These are phyloP conservation scores for Microdochium bolleyi DNA, from an alignment of 2,329 filamentous ascomycete genomes.

Conservation along the genomic window DNA sequence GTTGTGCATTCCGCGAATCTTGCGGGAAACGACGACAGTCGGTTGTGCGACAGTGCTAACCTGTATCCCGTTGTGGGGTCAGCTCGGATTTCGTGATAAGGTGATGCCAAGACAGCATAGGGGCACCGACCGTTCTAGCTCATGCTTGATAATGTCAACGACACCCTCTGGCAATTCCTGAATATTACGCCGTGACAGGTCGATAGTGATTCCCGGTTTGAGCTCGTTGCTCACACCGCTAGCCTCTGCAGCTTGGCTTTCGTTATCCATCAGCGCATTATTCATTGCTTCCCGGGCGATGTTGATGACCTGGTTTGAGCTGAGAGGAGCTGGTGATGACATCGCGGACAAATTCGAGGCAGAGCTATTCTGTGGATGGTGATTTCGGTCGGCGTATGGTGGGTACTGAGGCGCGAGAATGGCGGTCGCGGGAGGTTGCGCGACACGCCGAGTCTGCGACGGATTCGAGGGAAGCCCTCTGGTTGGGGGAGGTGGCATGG, in stretches of 20 bases:
- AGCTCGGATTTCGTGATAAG: slow-evolving; percentile 9
- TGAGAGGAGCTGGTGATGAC: slow-evolving; percentile 39
- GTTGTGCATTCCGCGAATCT: slow-evolving; percentile 71
- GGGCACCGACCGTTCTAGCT: slow-evolving; percentile 57
- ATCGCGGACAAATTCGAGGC: slow-evolving; percentile 36
- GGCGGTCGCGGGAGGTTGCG: not conserved
- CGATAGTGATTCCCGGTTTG: slow-evolving; percentile 68
- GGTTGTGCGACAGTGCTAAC: slow-evolving; percentile 75
- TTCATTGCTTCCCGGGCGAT: slow-evolving; percentile 61
- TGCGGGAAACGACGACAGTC: slow-evolving; percentile 58
- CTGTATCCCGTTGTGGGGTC: slow-evolving; percentile 29
- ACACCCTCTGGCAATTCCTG: slow-evolving; percentile 64
- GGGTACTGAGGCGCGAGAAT: not conserved
- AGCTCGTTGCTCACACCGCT: slow-evolving; percentile 51
- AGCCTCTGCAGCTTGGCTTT: slow-evolving; percentile 52
- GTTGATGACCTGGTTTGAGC: slow-evolving; percentile 53
- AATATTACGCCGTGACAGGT: slow-evolving; percentile 69
- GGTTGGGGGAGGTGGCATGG: not conserved
- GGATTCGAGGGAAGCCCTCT: not conserved
- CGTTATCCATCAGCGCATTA: slow-evolving; percentile 57
- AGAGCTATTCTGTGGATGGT: slow-evolving; percentile 12
- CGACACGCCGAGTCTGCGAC: not conserved
- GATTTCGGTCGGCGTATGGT: not conserved
- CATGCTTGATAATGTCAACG: slow-evolving; percentile 65
- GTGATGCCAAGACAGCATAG: not conserved